A percentile compares a stretch with the other conserved stretches of the same genome.
These are phyloP conservation scores for Penicillium silybi DNA, from an alignment of 495 filamentous ascomycete genomes.

Conservation along the genomic window DNA sequence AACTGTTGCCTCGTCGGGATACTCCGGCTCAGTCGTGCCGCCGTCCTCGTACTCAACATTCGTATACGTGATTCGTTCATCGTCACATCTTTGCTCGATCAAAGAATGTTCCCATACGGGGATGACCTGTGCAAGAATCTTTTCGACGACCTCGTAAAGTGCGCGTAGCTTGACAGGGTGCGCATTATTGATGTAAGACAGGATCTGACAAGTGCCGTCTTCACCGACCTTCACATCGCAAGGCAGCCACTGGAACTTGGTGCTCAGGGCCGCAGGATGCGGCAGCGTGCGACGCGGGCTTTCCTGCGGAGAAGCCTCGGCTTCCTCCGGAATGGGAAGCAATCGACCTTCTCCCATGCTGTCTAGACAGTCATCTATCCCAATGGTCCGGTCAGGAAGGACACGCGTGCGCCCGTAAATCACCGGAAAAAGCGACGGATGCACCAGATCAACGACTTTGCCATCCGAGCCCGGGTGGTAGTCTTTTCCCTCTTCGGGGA, in stretches of 20 bases:
- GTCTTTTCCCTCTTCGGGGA: conserved; percentile 47
- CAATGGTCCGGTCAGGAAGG: conserved; percentile 34
- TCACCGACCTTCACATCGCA: conserved; percentile 45
- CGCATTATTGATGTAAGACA: conserved; percentile 59
- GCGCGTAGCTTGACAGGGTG: conserved; percentile 42
- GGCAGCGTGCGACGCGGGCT: neutral
- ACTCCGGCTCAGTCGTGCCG: neutral
- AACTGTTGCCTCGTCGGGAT: conserved; percentile 3
- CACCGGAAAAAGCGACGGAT: conserved; percentile 60
- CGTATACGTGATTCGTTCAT: conserved; percentile 14
- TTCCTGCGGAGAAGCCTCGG: neutral
- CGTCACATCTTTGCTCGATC: neutral
- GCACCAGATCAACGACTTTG: conserved; percentile 57
- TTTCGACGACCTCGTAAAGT: conserved; percentile 51
- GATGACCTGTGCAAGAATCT: conserved; percentile 44
- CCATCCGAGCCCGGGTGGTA: conserved; percentile 54
- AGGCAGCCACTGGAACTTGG: conserved; percentile 58
- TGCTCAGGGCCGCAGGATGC: conserved; percentile 10
- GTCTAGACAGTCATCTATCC: conserved; percentile 38
- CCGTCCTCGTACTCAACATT: conserved; percentile 13
- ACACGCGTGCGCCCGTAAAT: conserved; percentile 50
- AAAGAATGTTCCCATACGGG: conserved; percentile 48
- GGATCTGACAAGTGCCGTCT: conserved; percentile 26
- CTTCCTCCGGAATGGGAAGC: conserved; percentile 7
- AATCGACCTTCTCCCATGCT: conserved; percentile 39